phyloP scores from a whole-genome alignment of 1,284 basidiomycete species.

The Xanthoconium separans region DNA sequence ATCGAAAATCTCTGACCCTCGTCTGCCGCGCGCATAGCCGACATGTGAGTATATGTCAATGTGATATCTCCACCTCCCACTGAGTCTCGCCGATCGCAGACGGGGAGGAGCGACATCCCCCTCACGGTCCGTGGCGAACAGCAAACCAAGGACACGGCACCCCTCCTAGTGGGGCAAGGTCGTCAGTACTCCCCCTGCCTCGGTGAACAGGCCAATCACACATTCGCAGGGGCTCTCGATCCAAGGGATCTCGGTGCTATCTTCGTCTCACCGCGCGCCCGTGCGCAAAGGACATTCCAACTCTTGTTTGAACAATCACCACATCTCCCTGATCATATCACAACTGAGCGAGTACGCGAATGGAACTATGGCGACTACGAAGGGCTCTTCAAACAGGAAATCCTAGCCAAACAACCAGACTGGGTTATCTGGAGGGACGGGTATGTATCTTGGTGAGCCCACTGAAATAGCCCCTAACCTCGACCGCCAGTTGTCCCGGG shows the following conservation, averaged over 20 bases:
- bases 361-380: constrained; percentile 95
- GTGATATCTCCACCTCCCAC: background rate
- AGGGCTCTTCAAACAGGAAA: constrained; percentile 75
- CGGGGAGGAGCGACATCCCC: constrained; percentile 85
- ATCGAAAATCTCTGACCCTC: constrained; percentile 2
- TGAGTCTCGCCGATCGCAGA: constrained; percentile 46
- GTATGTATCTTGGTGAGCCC: constrained; percentile 37
- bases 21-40: constrained; percentile 44
- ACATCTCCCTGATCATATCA: constrained; percentile 49
- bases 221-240: constrained; percentile 68
- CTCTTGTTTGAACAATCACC: constrained; percentile 67
- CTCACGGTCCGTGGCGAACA: constrained; percentile 80
- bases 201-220: constrained; percentile 3
- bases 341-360: constrained; percentile 71
- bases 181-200: constrained; percentile 50
- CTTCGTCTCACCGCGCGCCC: constrained; percentile 79
- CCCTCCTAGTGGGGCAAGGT: constrained; percentile 69
- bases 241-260: constrained; percentile 76
- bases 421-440: constrained; percentile 88
- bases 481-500: constrained; percentile 66
- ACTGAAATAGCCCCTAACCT: background rate
- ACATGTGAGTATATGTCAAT: constrained; percentile 52
- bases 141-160: constrained; percentile 66
- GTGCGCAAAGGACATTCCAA: constrained; percentile 85
- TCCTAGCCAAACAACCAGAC: constrained; percentile 59